Base-by-base conservation (phyloP, 352 stramenopile species). In the Phytophthora pinifolia region DNA sequence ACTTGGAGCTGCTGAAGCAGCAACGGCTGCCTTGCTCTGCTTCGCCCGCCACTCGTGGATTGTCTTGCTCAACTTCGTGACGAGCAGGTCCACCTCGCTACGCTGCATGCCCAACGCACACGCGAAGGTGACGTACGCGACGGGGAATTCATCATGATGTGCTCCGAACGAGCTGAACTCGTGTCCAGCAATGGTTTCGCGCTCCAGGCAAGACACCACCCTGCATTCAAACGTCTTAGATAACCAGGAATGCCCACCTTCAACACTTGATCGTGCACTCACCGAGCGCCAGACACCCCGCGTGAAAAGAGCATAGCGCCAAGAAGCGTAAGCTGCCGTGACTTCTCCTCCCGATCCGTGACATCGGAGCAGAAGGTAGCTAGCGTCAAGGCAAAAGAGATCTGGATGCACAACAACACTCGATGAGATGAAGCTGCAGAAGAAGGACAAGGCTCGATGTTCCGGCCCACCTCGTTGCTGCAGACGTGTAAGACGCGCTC, bases 291-390 rank as follows among this genome's bases (percentile, higher is more conserved):
- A 20, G 92, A 98, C 7, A 99, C 90, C 54, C 94, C 97, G 18
- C 97, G 84, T 25, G 85, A 94, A 74, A 99, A 99, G 10, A 99
- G 83, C 96, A 99, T 99, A n/a, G 96, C 94, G 14, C 97, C 97
- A 59, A 99, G 96, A 66, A 96, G 89, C 25, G 87, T 94, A 35
- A 86, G 69, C 32, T 80, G 51, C 38, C 57, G 66, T 17, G 72
- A 66, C 33, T 65, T 68, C 6, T 78, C 62, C n/a, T 56, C 38
- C 0, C 60, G 39, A 37, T 86, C 68, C 3, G 9, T 31, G 3
- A 51, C 10, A 20, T 66, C 37, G 5, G 46, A n/a, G 12, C 44
- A 74, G 52, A 87, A 86, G 47, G 65, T 71, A 54, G 51, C 85
- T 55, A 99, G 74, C 41, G 96, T 98, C 53, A 99, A 85, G 17